Percentiles rank a stretch among this genome's conserved stretches.
phyloP scores from a whole-genome alignment of 768 basidiomycete species.

The Leccinum uliginosum region DNA sequence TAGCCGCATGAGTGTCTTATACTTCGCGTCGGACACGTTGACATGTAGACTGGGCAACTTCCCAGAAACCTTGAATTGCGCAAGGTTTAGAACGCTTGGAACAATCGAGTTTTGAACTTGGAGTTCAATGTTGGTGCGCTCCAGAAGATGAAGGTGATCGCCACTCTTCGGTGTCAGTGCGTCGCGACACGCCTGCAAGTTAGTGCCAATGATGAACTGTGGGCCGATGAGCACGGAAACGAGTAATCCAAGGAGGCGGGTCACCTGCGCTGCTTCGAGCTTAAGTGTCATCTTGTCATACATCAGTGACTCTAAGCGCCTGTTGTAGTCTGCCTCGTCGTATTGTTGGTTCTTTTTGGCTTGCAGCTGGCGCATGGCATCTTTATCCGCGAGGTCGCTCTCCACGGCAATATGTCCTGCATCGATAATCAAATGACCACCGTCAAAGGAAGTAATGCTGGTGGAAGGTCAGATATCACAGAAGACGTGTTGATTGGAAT shows the following conservation, averaged over 20 bases:
- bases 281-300: slow-evolving; percentile 86
- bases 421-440: slow-evolving; percentile 88
- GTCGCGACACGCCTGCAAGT: slow-evolving; percentile 73
- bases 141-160: slow-evolving; percentile 79
- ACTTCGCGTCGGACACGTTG: slow-evolving; percentile 88
- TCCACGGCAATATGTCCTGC: slow-evolving; percentile 95
- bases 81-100: slow-evolving; percentile 72
- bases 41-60: slow-evolving; percentile 82
- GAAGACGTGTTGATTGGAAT: slow-evolving; percentile 13
- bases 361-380: slow-evolving; percentile 69
- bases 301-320: slow-evolving; percentile 84
- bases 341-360: slow-evolving; percentile 83
- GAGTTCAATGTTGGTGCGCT: slow-evolving; percentile 87
- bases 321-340: slow-evolving; percentile 74
- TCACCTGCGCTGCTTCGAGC: slow-evolving; percentile 86
- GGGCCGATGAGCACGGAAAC: slow-evolving; percentile 6
- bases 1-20: slow-evolving; percentile 87
- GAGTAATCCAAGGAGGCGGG: background rate
- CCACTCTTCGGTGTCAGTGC: slow-evolving; percentile 60
- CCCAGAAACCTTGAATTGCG: slow-evolving; percentile 88
- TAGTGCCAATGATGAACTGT: slow-evolving; percentile 86
- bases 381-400: slow-evolving; percentile 85
- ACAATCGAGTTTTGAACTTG: slow-evolving; percentile 92
- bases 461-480: slow-evolving; percentile 7
- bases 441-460: slow-evolving; percentile 71